phyloP scores from a whole-genome alignment of 495 filamentous ascomycete genomes.

The Penicillium turbatum region DNA sequence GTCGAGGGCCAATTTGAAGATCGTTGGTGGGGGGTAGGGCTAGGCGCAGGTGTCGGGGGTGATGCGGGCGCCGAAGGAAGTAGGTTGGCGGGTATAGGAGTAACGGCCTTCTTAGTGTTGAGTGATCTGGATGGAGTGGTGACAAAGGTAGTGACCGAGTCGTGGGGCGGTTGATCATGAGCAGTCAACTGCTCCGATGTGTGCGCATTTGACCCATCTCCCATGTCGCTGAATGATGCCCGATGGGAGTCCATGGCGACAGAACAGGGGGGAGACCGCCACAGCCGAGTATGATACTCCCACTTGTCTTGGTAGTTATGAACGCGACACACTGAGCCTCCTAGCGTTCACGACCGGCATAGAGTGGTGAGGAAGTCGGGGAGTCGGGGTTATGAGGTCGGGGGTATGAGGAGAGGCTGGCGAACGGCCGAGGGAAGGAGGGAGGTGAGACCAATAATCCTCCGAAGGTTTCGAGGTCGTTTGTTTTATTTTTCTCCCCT shows the following conservation, averaged over 20 bases:
- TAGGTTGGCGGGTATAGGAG: constrained; percentile 54
- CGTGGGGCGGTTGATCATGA: constrained; percentile 30
- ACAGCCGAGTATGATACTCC: constrained; percentile 1
- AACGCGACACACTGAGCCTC: neutral
- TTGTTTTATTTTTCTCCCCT: neutral
- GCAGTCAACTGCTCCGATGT: constrained; percentile 32
- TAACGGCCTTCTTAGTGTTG: constrained; percentile 46
- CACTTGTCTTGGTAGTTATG: neutral
- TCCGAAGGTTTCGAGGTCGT: constrained; percentile 1
- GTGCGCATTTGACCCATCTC: constrained; percentile 28
- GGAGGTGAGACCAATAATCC: constrained; percentile 9
- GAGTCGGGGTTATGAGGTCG: neutral
- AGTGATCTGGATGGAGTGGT: constrained; percentile 48
- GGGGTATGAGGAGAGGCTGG: constrained; percentile 9
- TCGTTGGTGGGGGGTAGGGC: constrained; percentile 59
- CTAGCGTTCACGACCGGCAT: constrained; percentile 1
- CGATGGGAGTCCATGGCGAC: constrained; percentile 29
- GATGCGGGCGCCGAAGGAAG: constrained; percentile 64
- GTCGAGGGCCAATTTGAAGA: constrained; percentile 55
- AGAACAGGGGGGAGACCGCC: constrained; percentile 6
- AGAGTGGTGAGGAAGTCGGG: neutral
- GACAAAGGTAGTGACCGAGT: constrained; percentile 31
- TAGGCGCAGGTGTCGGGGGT: constrained; percentile 65
- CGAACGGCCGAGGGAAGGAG: constrained; percentile 16
- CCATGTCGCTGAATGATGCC: constrained; percentile 30